A percentile compares a stretch with the other conserved stretches of the same genome.
Evolutionary conservation across 1,284 basidiomycete species (phyloP).

Genomic region (Ustilago bromivora): DNA sequence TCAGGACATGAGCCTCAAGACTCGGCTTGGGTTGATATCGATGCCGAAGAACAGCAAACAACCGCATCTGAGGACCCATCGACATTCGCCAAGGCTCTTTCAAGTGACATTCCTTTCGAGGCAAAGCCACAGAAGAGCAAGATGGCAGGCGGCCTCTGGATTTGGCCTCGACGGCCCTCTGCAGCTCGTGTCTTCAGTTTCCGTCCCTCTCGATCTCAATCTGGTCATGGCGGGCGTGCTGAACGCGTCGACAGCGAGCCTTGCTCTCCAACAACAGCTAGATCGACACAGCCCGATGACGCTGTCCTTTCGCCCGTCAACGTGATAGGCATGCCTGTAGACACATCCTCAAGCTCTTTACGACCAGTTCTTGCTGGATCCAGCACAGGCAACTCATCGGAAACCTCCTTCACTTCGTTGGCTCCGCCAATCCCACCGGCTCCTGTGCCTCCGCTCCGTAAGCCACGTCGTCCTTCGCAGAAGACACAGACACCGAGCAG

Average conservation of each 20-base stretch:
- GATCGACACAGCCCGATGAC: background rate
- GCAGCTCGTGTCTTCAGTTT: slow-evolving; percentile 18
- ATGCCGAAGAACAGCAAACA: background rate
- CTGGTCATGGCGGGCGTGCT: slow-evolving; percentile 1
- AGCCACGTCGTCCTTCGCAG: slow-evolving; percentile 9
- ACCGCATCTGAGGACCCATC: background rate
- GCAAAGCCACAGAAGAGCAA: slow-evolving; percentile 6
- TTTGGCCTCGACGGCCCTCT: slow-evolving; percentile 20
- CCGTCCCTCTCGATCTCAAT: slow-evolving; percentile 4
- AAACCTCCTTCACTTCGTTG: slow-evolving; percentile 29
- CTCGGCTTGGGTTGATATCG: slow-evolving; percentile 14
- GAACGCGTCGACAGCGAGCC: background rate
- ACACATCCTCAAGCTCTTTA: background rate
- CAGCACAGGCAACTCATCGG: slow-evolving; percentile 14
- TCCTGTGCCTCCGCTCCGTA: slow-evolving; percentile 33
- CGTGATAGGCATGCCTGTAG: slow-evolving; percentile 17
- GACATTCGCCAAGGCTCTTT: background rate
- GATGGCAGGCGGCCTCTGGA: slow-evolving; percentile 22
- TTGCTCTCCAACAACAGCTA: background rate
- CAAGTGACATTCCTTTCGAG: background rate
- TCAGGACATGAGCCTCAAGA: background rate
- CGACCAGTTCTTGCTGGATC: background rate
- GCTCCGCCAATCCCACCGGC: slow-evolving; percentile 21
- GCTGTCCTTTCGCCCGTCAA: slow-evolving; percentile 5
- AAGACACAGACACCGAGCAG: background rate